These are phyloP conservation scores for Tolypocladium album DNA, from an alignment of 2,329 filamentous ascomycete species.

Conservation along the genomic window DNA sequence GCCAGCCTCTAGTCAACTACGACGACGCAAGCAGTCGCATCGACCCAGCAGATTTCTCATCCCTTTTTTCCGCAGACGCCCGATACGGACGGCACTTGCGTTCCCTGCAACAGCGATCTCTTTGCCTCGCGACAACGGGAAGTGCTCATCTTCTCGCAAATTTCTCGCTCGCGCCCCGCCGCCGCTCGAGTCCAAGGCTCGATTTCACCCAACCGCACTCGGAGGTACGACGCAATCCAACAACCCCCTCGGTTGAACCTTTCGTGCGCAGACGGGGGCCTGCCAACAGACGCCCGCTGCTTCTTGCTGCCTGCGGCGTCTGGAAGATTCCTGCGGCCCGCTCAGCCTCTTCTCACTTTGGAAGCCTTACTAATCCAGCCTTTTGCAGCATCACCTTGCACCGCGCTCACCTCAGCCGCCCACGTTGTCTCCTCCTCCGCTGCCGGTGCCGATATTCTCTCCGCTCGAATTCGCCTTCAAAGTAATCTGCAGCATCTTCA, in stretches of 20 bases:
- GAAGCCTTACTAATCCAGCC: background rate
- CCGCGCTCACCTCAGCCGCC: background rate
- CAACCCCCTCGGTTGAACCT: background rate
- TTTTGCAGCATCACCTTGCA: background rate
- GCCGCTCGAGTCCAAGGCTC: background rate
- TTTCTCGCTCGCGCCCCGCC: constrained; percentile 3
- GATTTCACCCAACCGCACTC: background rate
- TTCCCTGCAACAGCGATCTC: background rate
- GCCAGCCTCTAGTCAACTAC: background rate
- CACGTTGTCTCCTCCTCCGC: background rate
- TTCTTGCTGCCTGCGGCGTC: background rate
- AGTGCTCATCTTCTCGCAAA: background rate
- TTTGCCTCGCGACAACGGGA: background rate
- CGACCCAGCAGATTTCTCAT: background rate
- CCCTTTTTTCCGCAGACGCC: background rate
- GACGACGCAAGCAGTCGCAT: background rate
- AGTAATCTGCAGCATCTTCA: constrained; percentile 4
- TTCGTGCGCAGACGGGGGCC: background rate
- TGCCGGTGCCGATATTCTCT: constrained; percentile 3
- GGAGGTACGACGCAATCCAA: constrained; percentile 1
- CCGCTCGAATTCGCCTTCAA: constrained; percentile 1
- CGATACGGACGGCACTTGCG: background rate
- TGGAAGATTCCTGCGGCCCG: constrained; percentile 2
- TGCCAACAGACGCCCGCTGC: background rate
- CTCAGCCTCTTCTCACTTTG: background rate